Percentiles rank a stretch among this genome's conserved stretches.
These are phyloP conservation scores for Rhizoctonia solani DNA, from an alignment of 1,284 basidiomycete species.

Conservation along the genomic window DNA sequence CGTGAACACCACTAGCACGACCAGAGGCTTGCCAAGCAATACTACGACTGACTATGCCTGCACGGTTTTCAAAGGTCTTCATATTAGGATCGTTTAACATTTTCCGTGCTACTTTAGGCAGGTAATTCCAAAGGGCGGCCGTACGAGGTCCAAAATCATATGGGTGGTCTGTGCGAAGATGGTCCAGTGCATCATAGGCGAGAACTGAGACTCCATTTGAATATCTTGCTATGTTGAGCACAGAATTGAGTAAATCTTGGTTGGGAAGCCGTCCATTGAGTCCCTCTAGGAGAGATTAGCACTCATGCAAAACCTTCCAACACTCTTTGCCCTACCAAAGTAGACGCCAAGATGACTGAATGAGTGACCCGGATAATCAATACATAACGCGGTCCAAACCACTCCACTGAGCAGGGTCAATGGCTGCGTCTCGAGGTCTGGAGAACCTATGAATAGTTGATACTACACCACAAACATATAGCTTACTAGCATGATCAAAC, in stretches of 20 bases:
- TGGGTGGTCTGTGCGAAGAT: slow-evolving; percentile 41
- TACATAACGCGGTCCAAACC: slow-evolving; percentile 92
- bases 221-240: slow-evolving; percentile 71
- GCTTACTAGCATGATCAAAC: slow-evolving; percentile 64
- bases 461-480: background rate
- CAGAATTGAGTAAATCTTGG: slow-evolving; percentile 90
- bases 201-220: slow-evolving; percentile 73
- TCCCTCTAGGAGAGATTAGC: slow-evolving; percentile 77
- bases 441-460: background rate
- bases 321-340: slow-evolving; percentile 64
- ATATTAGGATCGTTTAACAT: slow-evolving; percentile 42
- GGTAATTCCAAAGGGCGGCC: slow-evolving; percentile 42
- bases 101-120: slow-evolving; percentile 40
- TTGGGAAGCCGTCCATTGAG: slow-evolving; percentile 94
- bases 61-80: slow-evolving; percentile 59
- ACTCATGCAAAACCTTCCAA: background rate
- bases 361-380: slow-evolving; percentile 96
- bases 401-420: slow-evolving; percentile 68
- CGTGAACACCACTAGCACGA: slow-evolving; percentile 74
- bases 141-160: slow-evolving; percentile 46
- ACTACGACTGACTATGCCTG: slow-evolving; percentile 67
- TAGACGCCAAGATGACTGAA: slow-evolving; percentile 92
- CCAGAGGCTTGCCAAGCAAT: slow-evolving; percentile 71
- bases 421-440: slow-evolving; percentile 48
- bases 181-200: slow-evolving; percentile 74